Percentiles rank a stretch among this genome's conserved stretches.
Evolutionary conservation across 148 eudicot species (phyloP).

Genomic region (Diospyros lotus): DNA sequence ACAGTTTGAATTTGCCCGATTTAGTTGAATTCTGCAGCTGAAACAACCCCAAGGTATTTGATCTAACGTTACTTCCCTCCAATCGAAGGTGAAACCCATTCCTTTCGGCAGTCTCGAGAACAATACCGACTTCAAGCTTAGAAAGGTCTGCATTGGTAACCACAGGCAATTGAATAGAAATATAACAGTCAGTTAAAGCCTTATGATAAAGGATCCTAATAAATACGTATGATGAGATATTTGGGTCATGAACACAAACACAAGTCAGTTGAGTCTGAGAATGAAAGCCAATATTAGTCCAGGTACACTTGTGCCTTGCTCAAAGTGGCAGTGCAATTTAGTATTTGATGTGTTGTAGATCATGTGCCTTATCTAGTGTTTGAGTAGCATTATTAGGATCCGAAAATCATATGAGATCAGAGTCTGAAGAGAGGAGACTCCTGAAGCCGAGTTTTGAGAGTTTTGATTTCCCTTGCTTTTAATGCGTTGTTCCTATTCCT

Average conservation of each 20-base stretch:
- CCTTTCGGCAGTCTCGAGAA: conserved; percentile 72
- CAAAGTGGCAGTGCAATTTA: not conserved
- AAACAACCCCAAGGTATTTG: conserved; percentile 69
- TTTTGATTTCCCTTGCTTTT: no score
- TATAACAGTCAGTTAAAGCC: no score
- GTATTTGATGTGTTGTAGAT: not conserved
- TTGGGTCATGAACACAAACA: no score
- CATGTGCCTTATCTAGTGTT: not conserved
- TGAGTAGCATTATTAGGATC: not conserved
- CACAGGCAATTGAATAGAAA: no score
- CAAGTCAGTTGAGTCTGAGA: not conserved
- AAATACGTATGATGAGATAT: no score
- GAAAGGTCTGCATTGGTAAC: conserved; percentile 57
- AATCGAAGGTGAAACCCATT: conserved; percentile 68
- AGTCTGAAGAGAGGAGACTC: no score
- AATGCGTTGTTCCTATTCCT: no score
- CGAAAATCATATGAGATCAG: no score
- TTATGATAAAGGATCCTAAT: no score
- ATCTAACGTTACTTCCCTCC: conserved; percentile 71
- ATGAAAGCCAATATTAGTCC: not conserved
- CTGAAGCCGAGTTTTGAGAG: no score
- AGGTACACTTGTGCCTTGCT: not conserved
- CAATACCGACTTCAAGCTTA: conserved; percentile 72
- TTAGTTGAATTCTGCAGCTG: conserved; percentile 59
- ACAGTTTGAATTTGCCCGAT: conserved; percentile 68